These are phyloP conservation scores for Castanopsis chinensis DNA, from an alignment of 306 rosid genomes.

Conservation along the genomic window DNA sequence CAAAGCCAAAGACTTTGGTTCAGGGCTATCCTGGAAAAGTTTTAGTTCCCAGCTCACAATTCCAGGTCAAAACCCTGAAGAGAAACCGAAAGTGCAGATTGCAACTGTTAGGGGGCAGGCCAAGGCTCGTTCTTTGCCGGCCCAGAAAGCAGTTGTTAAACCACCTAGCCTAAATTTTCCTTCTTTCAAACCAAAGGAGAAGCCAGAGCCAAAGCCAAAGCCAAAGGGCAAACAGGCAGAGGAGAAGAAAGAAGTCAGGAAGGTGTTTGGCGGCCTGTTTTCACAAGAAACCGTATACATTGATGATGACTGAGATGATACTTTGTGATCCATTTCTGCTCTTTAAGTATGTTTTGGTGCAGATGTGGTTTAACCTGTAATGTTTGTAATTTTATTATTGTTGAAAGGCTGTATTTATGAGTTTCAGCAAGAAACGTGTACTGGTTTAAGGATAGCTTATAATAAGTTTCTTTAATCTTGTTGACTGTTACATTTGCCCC, in stretches of 20 bases:
- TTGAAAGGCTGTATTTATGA: constrained; percentile 10
- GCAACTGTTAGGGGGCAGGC: constrained; percentile 93
- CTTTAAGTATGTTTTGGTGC: constrained; percentile 22
- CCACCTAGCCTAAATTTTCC: constrained; percentile 26
- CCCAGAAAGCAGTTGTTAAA: constrained; percentile 58
- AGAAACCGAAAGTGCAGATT: constrained; percentile 52
- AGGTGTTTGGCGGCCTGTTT: constrained; percentile 87
- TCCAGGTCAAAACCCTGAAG: constrained; percentile 48
- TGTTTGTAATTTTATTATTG: constrained; percentile 23
- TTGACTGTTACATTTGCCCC: background rate
- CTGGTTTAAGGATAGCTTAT: constrained; percentile 6
- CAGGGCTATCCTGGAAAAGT: constrained; percentile 71
- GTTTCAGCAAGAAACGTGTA: constrained; percentile 32
- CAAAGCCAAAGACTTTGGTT: constrained; percentile 70
- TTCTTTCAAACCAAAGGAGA: constrained; percentile 40
- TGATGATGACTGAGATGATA: constrained; percentile 70
- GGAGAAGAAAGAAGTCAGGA: constrained; percentile 56
- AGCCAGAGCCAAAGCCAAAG: constrained; percentile 35
- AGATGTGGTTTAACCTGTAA: constrained; percentile 24
- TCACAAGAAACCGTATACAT: constrained; percentile 87
- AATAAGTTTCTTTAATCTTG: constrained; percentile 1
- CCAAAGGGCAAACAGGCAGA: constrained; percentile 33
- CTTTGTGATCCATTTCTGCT: constrained; percentile 17
- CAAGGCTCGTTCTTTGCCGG: constrained; percentile 61
- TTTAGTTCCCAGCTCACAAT: constrained; percentile 59